Percentiles rank a stretch among this genome's conserved stretches.
These are phyloP conservation scores for Fusarium hainanense DNA, from an alignment of 2,329 filamentous ascomycete genomes.

Conservation along the genomic window DNA sequence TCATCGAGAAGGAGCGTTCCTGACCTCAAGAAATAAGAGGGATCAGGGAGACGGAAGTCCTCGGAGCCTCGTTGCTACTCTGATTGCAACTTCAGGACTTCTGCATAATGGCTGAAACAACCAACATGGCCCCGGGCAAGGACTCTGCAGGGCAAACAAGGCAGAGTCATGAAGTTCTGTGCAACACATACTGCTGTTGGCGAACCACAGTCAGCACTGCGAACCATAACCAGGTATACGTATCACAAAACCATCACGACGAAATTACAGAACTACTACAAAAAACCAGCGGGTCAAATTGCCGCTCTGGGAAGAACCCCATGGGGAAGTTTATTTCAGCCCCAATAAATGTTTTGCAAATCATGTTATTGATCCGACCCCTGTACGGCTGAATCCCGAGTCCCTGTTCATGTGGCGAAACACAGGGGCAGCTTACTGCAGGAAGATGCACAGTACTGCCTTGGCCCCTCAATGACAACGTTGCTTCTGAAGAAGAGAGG, in stretches of 20 bases:
- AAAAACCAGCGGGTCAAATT: neutral
- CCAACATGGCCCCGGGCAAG: neutral
- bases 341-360: neutral
- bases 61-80: neutral
- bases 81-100: neutral
- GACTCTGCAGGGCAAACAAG: slow-evolving; percentile 3
- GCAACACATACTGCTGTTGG: neutral
- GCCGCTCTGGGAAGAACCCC: neutral
- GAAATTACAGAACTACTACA: neutral
- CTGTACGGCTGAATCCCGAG: neutral
- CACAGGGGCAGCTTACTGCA: neutral
- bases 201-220: neutral
- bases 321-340: slow-evolving; percentile 14
- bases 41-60: neutral
- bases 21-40: neutral
- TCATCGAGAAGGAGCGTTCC: neutral
- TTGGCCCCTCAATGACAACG: neutral
- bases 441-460: too few species aligned
- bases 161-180: slow-evolving; percentile 4
- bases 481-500: neutral
- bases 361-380: neutral
- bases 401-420: neutral
- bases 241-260: neutral
- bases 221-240: neutral
- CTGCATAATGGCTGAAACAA: slow-evolving; percentile 5